These are phyloP conservation scores for Lodderomyces theae DNA, from an alignment of 1,139 yeast genomes.

Conservation along the genomic window DNA sequence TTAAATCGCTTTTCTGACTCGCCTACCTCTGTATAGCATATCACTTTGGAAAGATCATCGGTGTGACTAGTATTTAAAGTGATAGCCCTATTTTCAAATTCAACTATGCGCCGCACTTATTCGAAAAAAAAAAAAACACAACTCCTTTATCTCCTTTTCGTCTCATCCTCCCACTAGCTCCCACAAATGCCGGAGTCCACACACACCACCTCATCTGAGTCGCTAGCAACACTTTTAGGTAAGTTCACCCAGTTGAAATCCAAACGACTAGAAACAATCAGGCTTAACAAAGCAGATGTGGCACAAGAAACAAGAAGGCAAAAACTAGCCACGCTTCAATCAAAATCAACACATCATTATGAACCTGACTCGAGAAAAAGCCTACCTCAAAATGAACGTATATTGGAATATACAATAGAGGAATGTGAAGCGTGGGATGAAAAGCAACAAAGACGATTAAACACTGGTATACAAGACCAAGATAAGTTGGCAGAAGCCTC, in stretches of 20 bases:
- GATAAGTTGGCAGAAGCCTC: constrained; percentile 55
- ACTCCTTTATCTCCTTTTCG: too few species aligned
- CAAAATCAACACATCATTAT: constrained; percentile 2
- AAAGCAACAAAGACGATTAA: constrained; percentile 23
- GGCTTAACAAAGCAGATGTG: constrained; percentile 22
- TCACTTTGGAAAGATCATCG: too few species aligned
- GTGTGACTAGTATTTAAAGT: too few species aligned
- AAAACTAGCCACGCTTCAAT: constrained; percentile 9
- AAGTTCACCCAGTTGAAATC: constrained; percentile 12
- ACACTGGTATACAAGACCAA: constrained; percentile 36
- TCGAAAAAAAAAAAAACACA: too few species aligned
- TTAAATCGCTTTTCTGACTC: too few species aligned
- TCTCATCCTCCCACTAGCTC: too few species aligned
- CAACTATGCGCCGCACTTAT: too few species aligned
- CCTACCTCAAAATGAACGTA: constrained; percentile 2
- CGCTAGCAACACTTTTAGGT: not conserved
- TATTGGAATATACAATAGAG: constrained; percentile 51
- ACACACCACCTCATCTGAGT: not conserved
- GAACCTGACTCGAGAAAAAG: constrained; percentile 6
- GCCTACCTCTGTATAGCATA: too few species aligned
- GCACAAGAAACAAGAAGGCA: constrained; percentile 10
- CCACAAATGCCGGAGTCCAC: too few species aligned
- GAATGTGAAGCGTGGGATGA: constrained; percentile 68
- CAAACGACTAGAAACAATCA: constrained; percentile 17
- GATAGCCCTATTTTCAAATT: too few species aligned